Base-by-base conservation (phyloP, 2,329 filamentous ascomycete species). In the Massarina eburnea region DNA sequence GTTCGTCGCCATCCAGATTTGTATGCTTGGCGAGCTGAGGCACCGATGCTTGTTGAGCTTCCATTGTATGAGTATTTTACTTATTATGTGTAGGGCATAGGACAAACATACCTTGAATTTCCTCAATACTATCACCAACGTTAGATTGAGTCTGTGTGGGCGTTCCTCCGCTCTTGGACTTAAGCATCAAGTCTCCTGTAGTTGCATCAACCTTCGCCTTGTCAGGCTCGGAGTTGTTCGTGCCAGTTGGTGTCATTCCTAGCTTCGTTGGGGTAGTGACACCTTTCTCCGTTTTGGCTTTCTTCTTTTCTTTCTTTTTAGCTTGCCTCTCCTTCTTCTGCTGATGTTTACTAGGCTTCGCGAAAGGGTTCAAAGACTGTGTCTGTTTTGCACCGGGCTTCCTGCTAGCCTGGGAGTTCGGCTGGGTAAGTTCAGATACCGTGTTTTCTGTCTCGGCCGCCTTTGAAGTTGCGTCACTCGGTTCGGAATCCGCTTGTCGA, bases 221-320 rank as follows among this genome's bases (percentile, higher is more conserved):
- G 24, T 35, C n/a, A n/a, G n/a, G n/a, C n/a, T 35, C 15, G 3
- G 15, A 9, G 33, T 19, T 17, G 33, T 18, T 6, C 30, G 8
- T 35, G 7, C 19, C 19, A 4, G 9, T 35, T 6, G 19, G 3
- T 30, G 27, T 14, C 9, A 8, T 21, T 17, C 20, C 19, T 17
- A 40, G 15, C 22, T 15, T 36, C 14, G 42, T 45, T 38, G 35
- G 41, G 30, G 30, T 39, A n/a, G 49, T 41, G 19, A 34, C 20
- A 34, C 32, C 27, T 15, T 52, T 54, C 12, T 54, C 50, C 4
- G 46, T 40, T 40, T 30, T 30, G 27, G 12, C 53, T 24, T 57
- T 67, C 45, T 54, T 60, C 36, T 57, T 59, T 15, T 64, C 63
- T 43, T 71, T 73, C 46, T 70, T 70, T 53, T 67, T 71, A 19